Evolutionary conservation across 257 asterid species (phyloP).

Genomic region (Plantago ovata): DNA sequence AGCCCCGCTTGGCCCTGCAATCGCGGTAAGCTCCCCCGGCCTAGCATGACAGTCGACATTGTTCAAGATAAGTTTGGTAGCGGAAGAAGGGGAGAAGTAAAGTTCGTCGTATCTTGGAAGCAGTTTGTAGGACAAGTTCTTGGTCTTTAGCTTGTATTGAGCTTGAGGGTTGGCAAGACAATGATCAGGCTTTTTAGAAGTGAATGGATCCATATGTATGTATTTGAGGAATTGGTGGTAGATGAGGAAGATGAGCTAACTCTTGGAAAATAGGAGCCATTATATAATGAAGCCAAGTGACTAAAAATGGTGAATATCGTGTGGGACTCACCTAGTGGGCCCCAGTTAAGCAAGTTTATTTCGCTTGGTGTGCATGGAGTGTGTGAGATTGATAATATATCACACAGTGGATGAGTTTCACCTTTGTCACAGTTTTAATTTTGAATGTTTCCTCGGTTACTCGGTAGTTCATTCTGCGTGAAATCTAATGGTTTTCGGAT

Average conservation of each 20-base stretch:
- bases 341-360: background rate
- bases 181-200: constrained; percentile 23
- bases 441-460: constrained; percentile 2
- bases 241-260: constrained; percentile 43
- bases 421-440: background rate
- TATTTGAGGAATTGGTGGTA: background rate
- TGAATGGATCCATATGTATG: constrained; percentile 44
- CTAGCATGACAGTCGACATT: constrained; percentile 54
- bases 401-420: background rate
- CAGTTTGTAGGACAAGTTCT: constrained; percentile 45
- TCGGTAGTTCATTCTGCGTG: no score
- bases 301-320: background rate
- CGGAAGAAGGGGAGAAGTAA: constrained; percentile 11
- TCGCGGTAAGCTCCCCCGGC: constrained; percentile 68
- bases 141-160: constrained; percentile 35
- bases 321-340: background rate
- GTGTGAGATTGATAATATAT: constrained; percentile 7
- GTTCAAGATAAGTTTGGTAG: constrained; percentile 32
- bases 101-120: constrained; percentile 24
- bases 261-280: constrained; percentile 15
- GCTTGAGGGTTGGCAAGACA: constrained; percentile 26
- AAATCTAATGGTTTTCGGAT: no score
- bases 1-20: constrained; percentile 84
- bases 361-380: constrained; percentile 8
- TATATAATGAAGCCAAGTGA: background rate